Percentiles rank a stretch among this genome's conserved stretches.
These are phyloP conservation scores for Pleurotus cornucopiae DNA, from an alignment of 768 basidiomycete species.

Conservation along the genomic window DNA sequence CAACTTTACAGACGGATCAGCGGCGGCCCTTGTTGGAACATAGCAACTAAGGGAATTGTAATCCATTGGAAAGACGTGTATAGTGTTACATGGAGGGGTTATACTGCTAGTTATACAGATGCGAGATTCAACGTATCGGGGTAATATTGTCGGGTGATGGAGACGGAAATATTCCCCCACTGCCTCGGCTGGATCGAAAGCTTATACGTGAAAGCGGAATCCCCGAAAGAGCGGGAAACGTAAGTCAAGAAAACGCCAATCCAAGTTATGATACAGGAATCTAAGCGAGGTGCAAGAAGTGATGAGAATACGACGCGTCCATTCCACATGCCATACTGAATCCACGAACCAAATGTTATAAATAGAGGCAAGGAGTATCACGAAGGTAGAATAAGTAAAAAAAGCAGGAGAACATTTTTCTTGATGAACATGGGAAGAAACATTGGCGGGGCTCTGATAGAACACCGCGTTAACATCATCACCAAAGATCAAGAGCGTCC, in stretches of 20 bases:
- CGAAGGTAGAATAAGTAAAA: neutral
- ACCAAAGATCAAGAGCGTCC: neutral
- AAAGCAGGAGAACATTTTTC: neutral
- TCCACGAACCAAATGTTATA: neutral
- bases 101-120: neutral
- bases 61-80: too few species aligned
- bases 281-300: neutral
- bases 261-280: conserved; percentile 9
- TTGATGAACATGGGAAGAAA: neutral
- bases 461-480: neutral
- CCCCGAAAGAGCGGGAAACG: neutral
- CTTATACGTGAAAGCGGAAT: neutral
- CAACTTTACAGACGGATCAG: too few species aligned
- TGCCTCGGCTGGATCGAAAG: too few species aligned
- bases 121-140: too few species aligned
- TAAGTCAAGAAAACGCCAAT: neutral
- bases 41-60: too few species aligned
- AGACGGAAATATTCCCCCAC: too few species aligned
- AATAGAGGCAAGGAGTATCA: neutral
- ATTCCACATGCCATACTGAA: neutral
- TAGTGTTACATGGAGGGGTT: too few species aligned
- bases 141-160: too few species aligned
- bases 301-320: neutral
- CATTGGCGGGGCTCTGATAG: neutral
- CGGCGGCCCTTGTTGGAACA: too few species aligned